These are phyloP conservation scores for Yarrowia alimentaria DNA, from an alignment of 805 yeast species.

Conservation along the genomic window DNA sequence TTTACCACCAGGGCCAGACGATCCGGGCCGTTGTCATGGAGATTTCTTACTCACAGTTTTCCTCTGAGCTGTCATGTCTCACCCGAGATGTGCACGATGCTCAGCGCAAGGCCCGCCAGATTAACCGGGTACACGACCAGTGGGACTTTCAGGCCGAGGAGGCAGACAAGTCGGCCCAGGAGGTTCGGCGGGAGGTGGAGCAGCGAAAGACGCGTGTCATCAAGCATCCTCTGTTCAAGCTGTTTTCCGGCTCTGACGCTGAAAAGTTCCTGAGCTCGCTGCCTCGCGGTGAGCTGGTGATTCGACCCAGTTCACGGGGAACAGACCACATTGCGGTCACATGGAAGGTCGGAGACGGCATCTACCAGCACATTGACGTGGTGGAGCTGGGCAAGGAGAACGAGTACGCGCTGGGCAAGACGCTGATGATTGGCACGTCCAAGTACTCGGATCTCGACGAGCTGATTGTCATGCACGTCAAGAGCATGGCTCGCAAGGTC, in stretches of 20 bases:
- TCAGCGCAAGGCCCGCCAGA: conserved; percentile 39
- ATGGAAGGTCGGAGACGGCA: conserved; percentile 90
- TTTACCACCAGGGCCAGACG: conserved; percentile 61
- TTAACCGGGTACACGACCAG: conserved; percentile 39
- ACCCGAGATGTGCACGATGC: conserved; percentile 63
- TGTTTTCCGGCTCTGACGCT: conserved; percentile 81
- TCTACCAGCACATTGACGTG: conserved; percentile 89
- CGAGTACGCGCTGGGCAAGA: conserved; percentile 58
- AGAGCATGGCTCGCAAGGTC: conserved; percentile 76
- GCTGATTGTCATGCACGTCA: conserved; percentile 80
- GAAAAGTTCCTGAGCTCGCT: conserved; percentile 88
- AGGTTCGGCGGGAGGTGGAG: conserved; percentile 59
- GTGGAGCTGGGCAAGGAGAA: conserved; percentile 68
- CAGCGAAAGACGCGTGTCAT: conserved; percentile 72
- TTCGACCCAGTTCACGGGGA: conserved; percentile 92
- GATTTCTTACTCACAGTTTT: conserved; percentile 71
- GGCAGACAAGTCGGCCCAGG: conserved; percentile 54
- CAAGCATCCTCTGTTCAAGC: conserved; percentile 87
- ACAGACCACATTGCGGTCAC: conserved; percentile 85
- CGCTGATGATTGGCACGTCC: conserved; percentile 63
- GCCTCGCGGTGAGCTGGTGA: conserved; percentile 86
- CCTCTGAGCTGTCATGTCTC: conserved; percentile 69
- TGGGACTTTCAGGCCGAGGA: conserved; percentile 76
- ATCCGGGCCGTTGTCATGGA: conserved; percentile 75
- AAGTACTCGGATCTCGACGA: conserved; percentile 88